These are phyloP conservation scores for Sporothrix humicola DNA, from an alignment of 2,329 filamentous ascomycete genomes.

Conservation along the genomic window DNA sequence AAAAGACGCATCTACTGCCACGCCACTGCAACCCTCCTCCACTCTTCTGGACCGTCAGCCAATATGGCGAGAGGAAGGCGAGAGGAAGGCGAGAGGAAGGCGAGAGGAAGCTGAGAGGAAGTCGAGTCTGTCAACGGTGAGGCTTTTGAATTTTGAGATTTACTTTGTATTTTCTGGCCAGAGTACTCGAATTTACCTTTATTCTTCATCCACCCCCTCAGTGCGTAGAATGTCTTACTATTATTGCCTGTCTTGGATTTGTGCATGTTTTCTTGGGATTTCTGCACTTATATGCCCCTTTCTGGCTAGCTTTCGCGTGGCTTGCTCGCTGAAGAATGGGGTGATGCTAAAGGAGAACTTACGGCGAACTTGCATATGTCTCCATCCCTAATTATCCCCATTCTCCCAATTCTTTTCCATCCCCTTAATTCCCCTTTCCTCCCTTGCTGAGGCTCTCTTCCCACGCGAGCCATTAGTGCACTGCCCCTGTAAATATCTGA, in stretches of 20 bases:
- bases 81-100: too few relatives aligned
- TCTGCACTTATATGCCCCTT: not conserved
- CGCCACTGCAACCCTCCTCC: not conserved
- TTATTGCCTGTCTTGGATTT: not conserved
- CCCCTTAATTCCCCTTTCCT: not conserved
- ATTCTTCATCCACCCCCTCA: not conserved
- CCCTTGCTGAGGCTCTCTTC: constrained; percentile 5
- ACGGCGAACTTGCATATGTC: not conserved
- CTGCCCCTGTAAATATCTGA: not conserved
- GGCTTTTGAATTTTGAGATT: too few relatives aligned
- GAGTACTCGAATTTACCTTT: not conserved
- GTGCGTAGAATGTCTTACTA: not conserved
- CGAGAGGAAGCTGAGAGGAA: too few relatives aligned
- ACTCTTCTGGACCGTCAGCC: not conserved
- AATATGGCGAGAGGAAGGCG: not conserved
- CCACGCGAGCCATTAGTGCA: not conserved
- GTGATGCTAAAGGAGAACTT: not conserved
- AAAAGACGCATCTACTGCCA: constrained; percentile 1
- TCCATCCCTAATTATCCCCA: not conserved
- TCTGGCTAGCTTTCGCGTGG: constrained; percentile 1
- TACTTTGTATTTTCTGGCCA: not conserved
- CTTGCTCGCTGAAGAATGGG: constrained; percentile 1
- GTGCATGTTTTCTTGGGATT: too few relatives aligned
- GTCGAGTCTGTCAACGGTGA: too few relatives aligned
- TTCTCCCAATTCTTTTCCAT: not conserved